A percentile compares a stretch with the other conserved stretches of the same genome.
These are phyloP conservation scores for Penicillium manginii DNA, from an alignment of 495 filamentous ascomycete genomes.

Conservation along the genomic window DNA sequence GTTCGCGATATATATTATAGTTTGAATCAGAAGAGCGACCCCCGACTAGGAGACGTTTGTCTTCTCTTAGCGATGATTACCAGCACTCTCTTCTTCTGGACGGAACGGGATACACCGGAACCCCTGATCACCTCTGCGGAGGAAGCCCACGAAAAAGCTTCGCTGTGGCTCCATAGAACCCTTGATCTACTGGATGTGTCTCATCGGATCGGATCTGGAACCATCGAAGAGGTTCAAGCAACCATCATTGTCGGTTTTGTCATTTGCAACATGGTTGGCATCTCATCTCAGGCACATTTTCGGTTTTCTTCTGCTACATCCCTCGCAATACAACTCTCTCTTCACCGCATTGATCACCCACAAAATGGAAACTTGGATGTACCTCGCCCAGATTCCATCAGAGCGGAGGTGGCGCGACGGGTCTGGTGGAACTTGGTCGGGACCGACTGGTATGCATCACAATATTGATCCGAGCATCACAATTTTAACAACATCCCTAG, in stretches of 20 bases:
- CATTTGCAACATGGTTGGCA: slow-evolving; percentile 43
- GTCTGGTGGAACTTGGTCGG: slow-evolving; percentile 55
- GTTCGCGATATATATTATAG: slow-evolving; percentile 42
- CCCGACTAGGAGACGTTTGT: slow-evolving; percentile 37
- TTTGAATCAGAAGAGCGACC: slow-evolving; percentile 20
- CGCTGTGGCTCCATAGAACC: slow-evolving; percentile 40
- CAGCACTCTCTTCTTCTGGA: slow-evolving; percentile 47
- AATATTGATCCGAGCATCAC: neutral
- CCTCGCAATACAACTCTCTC: slow-evolving; percentile 39
- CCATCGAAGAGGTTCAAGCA: slow-evolving; percentile 50
- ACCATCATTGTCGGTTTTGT: slow-evolving; percentile 43
- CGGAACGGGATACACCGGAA: slow-evolving; percentile 18
- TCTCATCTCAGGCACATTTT: slow-evolving; percentile 36
- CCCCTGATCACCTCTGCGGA: slow-evolving; percentile 33
- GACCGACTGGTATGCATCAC: slow-evolving; percentile 44
- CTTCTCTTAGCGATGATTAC: slow-evolving; percentile 51
- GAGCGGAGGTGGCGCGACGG: slow-evolving; percentile 47
- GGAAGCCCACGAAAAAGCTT: slow-evolving; percentile 34
- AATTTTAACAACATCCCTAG: slow-evolving; percentile 19
- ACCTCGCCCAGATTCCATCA: slow-evolving; percentile 21
- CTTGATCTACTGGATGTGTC: slow-evolving; percentile 45
- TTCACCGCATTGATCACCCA: slow-evolving; percentile 49
- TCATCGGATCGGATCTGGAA: slow-evolving; percentile 26
- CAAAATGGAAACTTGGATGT: slow-evolving; percentile 16
- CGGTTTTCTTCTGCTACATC: slow-evolving; percentile 36